Evolutionary conservation across 768 basidiomycete species (phyloP), one percentile per base, ranked within the genome.

Genomic region (Boletus pseudopeckii): DNA sequence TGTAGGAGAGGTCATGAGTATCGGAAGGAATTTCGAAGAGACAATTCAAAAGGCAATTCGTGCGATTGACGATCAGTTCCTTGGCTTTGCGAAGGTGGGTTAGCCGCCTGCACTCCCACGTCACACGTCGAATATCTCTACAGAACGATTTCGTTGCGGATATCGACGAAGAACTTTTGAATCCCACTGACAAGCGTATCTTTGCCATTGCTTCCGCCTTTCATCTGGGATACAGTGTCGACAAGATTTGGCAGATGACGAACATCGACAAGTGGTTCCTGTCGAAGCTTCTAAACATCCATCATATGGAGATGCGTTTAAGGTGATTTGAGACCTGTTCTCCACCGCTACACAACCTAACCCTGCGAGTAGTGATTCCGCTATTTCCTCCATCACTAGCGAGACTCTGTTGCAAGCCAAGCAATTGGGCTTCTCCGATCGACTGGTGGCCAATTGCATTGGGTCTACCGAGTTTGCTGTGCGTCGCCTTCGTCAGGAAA

Each of bases 181-280:
- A 97, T 69, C 96, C 96, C 0, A 97, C 95, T 3, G 96, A 98
- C 72, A 95, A 93, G 76, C 92, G 97, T 33, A 83, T 99, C 52
- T 99, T 98, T 67, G 94, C 96, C 18, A 92, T 99, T 62, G 91
- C 94, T 11, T 85, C 89, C 18, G 97, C 96, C 6, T 90, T 99
- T 76, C 84, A 93, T 71, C 81, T 83, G 40, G 96, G 94, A 13
- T 96, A 98, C 67, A 88, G 86, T 48, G 89, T 99, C 54, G 92
- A 99, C 58, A 94, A 94, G 74, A 84, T 99, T 64, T 94, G 93
- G 86, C 85, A 94, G 69, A 92, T 98, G 88, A 95, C 94, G 48
- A 96, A 89, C 71, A 98, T 99, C 61, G 96, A 98, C 77, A 93
- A 88, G 71, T 99, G 96, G 96, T 99, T 99, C 81, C 73, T 99